Conservation (phyloP, 768 basidiomycete species). For the Termitomyces eurrhizus region DNA sequence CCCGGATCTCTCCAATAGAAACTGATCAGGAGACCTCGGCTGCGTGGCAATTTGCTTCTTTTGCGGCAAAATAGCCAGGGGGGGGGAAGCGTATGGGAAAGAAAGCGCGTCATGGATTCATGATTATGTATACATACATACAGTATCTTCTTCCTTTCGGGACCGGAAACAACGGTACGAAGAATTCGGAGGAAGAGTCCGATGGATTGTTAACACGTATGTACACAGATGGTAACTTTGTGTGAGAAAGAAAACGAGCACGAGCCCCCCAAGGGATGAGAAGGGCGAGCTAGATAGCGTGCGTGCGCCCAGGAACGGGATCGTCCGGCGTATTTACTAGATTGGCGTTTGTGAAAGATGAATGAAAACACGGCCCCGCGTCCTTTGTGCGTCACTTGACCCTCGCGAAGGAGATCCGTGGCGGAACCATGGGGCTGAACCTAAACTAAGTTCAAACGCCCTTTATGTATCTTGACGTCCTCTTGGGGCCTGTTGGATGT, state of each 20-base stretch:
- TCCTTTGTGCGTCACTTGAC: slow-evolving; percentile 3
- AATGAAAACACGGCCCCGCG: background rate
- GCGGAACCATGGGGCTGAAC: background rate
- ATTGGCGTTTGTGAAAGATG: background rate
- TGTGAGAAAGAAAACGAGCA: background rate
- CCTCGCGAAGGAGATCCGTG: background rate
- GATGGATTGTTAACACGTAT: background rate
- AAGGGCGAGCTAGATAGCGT: no score
- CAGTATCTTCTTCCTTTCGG: background rate
- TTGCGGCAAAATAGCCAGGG: background rate
- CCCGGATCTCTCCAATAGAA: background rate
- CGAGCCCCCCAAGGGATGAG: background rate
- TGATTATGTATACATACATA: background rate
- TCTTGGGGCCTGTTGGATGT: slow-evolving; percentile 49
- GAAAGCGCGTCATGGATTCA: background rate
- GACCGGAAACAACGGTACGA: background rate
- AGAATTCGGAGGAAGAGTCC: background rate
- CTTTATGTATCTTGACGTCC: slow-evolving; percentile 90
- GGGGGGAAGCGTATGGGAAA: background rate
- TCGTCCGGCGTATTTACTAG: no score
- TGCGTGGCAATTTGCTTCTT: background rate
- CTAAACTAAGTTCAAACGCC: slow-evolving; percentile 30
- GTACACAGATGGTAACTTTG: background rate
- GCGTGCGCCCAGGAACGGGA: background rate
- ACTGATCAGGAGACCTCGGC: slow-evolving; percentile 1